A percentile compares a stretch with the other conserved stretches of the same genome.
Evolutionary conservation across 2,329 filamentous ascomycete species (phyloP).

Genomic region (Exophiala dermatitidis): DNA sequence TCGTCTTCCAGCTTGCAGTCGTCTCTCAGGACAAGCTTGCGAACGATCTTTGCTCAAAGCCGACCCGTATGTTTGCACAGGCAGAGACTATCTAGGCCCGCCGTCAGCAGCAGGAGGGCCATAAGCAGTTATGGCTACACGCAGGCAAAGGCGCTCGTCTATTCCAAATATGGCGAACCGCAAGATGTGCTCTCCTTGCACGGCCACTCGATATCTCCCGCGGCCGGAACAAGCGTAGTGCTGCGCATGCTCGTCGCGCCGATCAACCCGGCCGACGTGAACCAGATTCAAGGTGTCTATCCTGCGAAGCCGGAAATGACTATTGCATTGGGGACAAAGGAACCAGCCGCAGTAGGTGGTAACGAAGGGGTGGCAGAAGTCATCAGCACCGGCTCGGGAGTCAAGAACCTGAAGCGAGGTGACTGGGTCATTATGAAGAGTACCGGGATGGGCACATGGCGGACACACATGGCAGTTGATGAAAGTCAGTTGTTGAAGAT

Average conservation of each 20-base stretch:
- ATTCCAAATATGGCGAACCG: slow-evolving; percentile 43
- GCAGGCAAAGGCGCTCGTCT: slow-evolving; percentile 44
- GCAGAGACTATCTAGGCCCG: not conserved
- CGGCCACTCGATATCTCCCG: slow-evolving; percentile 44
- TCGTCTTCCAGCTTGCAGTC: not conserved
- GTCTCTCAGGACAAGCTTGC: slow-evolving; percentile 4
- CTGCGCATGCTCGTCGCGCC: slow-evolving; percentile 83
- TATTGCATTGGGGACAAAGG: slow-evolving; percentile 64
- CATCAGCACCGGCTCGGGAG: slow-evolving; percentile 57
- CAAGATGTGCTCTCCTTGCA: slow-evolving; percentile 45
- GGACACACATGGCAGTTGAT: slow-evolving; percentile 72
- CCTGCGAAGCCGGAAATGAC: slow-evolving; percentile 75
- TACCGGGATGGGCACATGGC: slow-evolving; percentile 85
- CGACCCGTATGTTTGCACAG: slow-evolving; percentile 4
- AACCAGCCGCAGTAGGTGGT: slow-evolving; percentile 70
- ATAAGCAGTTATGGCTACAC: slow-evolving; percentile 46
- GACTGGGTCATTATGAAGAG: slow-evolving; percentile 90
- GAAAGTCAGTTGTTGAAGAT: slow-evolving; percentile 60
- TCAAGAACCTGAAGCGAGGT: slow-evolving; percentile 59
- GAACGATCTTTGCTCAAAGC: slow-evolving; percentile 1
- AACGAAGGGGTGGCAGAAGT: slow-evolving; percentile 95
- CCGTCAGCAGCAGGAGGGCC: slow-evolving; percentile 28
- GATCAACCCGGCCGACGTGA: slow-evolving; percentile 96
- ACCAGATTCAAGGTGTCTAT: slow-evolving; percentile 95
- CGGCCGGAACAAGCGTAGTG: slow-evolving; percentile 58